phyloP scores from a whole-genome alignment of 177 flowering plant species.

The Telopea speciosissima region DNA sequence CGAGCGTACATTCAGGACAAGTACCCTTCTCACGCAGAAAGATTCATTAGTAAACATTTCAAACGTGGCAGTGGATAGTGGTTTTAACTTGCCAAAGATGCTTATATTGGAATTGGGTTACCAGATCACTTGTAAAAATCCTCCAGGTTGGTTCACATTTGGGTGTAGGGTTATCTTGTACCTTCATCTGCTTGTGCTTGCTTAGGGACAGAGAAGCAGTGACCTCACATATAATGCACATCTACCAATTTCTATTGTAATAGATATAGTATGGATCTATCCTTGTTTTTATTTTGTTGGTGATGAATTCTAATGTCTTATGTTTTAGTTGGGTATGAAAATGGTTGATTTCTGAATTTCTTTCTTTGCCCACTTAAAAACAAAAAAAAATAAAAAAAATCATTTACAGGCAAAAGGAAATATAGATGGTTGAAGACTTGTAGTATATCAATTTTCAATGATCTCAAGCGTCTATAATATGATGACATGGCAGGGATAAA shows the following conservation, averaged over 20 bases:
- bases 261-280: neutral
- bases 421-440: neutral
- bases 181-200: neutral
- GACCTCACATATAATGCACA: neutral
- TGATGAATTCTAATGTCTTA: slow-evolving; percentile 5
- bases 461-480: neutral
- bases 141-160: neutral
- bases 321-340: slow-evolving; percentile 7
- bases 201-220: neutral
- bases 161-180: neutral
- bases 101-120: neutral
- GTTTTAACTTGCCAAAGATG: neutral
- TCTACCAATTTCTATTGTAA: slow-evolving; percentile 7
- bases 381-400: no score
- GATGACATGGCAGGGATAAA: no score
- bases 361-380: neutral
- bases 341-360: neutral
- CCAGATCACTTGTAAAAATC: neutral
- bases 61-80: slow-evolving; percentile 44
- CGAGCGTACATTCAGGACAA: slow-evolving; percentile 62
- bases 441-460: neutral
- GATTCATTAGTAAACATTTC: slow-evolving; percentile 59
- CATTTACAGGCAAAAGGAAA: neutral
- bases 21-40: slow-evolving; percentile 73
- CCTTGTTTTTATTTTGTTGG: neutral